Conservation (phyloP, 1,139 yeast species). For the Yarrowia galli region DNA sequence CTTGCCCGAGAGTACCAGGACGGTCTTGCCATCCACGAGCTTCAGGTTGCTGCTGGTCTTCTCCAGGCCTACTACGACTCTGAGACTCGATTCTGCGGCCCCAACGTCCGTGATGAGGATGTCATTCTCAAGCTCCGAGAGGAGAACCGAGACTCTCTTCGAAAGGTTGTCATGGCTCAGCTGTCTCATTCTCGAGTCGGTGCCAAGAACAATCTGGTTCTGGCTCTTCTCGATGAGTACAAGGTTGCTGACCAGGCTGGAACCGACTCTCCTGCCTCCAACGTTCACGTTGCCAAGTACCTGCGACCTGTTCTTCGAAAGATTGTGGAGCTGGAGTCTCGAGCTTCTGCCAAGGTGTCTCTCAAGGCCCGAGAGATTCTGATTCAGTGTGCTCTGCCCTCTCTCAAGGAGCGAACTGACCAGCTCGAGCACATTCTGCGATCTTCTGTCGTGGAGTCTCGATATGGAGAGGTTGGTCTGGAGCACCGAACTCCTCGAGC, state of each 20-base stretch:
- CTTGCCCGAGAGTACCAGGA: constrained; percentile 73
- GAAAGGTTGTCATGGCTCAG: constrained; percentile 72
- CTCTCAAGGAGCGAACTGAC: constrained; percentile 93
- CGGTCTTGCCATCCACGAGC: constrained; percentile 88
- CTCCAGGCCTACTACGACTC: constrained; percentile 75
- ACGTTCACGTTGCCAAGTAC: constrained; percentile 69
- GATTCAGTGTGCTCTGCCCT: constrained; percentile 95
- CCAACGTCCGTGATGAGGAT: constrained; percentile 74
- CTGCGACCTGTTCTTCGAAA: constrained; percentile 76
- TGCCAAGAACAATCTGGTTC: constrained; percentile 86
- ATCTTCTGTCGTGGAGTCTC: constrained; percentile 85
- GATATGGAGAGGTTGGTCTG: constrained; percentile 76
- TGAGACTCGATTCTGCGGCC: constrained; percentile 79
- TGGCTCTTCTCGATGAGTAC: constrained; percentile 83
- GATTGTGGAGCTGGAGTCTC: constrained; percentile 85
- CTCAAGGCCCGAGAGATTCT: constrained; percentile 94
- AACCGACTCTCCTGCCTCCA: constrained; percentile 57
- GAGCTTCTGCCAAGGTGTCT: constrained; percentile 93
- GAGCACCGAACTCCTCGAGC: constrained; percentile 84
- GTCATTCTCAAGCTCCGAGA: constrained; percentile 87
- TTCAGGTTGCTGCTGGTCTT: constrained; percentile 70
- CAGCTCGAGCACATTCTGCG: constrained; percentile 95
- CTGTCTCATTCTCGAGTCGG: constrained; percentile 93
- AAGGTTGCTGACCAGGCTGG: constrained; percentile 57
- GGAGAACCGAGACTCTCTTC: constrained; percentile 77